phyloP scores from a whole-genome alignment of 2,329 filamentous ascomycete genomes.

The Fusarium oligoseptatum region DNA sequence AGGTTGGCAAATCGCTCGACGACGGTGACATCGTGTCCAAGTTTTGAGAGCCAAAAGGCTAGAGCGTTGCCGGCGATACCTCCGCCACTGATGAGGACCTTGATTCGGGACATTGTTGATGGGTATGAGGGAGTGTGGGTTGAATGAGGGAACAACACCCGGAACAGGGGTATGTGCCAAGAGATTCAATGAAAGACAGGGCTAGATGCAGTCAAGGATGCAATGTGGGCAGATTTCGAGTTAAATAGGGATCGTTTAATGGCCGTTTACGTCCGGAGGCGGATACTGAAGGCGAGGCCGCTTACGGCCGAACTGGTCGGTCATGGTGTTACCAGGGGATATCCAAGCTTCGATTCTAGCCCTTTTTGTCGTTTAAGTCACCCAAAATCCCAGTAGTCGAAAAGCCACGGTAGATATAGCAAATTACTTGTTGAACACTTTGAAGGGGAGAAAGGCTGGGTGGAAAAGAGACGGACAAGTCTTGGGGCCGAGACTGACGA shows the following conservation, averaged over 20 bases:
- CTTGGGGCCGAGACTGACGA: background rate
- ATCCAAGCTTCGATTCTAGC: background rate
- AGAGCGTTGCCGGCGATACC: conserved; percentile 49
- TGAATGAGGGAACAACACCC: too few species aligned
- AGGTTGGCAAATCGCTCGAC: conserved; percentile 57
- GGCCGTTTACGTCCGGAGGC: conserved; percentile 4
- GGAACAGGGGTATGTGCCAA: background rate
- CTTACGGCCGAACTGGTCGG: background rate
- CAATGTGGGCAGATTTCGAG: background rate
- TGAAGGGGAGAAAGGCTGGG: background rate
- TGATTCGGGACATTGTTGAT: conserved; percentile 44
- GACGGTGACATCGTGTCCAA: conserved; percentile 52
- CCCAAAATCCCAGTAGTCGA: too few species aligned
- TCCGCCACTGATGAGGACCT: conserved; percentile 49
- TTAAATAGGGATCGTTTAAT: background rate
- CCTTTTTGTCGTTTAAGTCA: too few species aligned
- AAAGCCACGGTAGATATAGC: too few species aligned
- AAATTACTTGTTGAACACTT: background rate
- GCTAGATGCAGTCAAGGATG: background rate
- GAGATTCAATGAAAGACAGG: background rate
- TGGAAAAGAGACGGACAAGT: too few species aligned
- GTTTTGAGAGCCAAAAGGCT: conserved; percentile 48
- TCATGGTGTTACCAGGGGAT: background rate
- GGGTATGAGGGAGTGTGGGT: background rate
- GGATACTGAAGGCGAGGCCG: background rate